phyloP scores from a whole-genome alignment of 305 asterid genomes.

The Plantago lanceolata region DNA sequence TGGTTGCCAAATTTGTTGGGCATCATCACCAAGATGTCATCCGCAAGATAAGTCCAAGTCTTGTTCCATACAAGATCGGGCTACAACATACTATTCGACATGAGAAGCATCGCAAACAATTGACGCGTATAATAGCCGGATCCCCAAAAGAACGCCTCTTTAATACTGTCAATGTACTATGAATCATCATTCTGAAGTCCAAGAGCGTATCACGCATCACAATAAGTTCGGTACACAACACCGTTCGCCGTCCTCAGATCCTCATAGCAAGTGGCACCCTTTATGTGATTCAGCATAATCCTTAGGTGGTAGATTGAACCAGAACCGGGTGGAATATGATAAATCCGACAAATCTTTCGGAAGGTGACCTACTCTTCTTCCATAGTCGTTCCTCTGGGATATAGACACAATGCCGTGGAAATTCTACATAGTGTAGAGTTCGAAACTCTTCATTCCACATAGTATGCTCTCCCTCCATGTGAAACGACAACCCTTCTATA shows the following conservation, averaged over 20 bases:
- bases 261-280: not conserved
- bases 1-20: too few species aligned
- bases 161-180: too few species aligned
- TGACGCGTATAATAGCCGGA: too few species aligned
- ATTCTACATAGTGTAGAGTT: not conserved
- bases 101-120: too few species aligned
- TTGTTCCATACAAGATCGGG: too few species aligned
- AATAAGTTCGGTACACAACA: not conserved
- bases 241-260: not conserved
- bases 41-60: too few species aligned
- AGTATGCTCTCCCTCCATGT: not conserved
- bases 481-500: not conserved
- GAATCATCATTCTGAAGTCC: too few species aligned
- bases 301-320: not conserved
- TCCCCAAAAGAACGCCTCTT: too few species aligned
- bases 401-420: not conserved
- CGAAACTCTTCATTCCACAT: not conserved
- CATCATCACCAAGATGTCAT: too few species aligned
- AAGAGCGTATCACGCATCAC: not conserved
- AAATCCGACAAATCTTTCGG: not conserved
- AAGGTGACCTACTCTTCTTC: not conserved
- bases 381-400: too few species aligned
- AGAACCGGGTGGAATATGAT: not conserved
- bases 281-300: not conserved
- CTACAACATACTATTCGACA: too few species aligned